Evolutionary conservation across 2,329 filamentous ascomycete genomes (phyloP), one percentile per base, ranked within the genome.

Genomic region (Ascochyta clinopodiicola): DNA sequence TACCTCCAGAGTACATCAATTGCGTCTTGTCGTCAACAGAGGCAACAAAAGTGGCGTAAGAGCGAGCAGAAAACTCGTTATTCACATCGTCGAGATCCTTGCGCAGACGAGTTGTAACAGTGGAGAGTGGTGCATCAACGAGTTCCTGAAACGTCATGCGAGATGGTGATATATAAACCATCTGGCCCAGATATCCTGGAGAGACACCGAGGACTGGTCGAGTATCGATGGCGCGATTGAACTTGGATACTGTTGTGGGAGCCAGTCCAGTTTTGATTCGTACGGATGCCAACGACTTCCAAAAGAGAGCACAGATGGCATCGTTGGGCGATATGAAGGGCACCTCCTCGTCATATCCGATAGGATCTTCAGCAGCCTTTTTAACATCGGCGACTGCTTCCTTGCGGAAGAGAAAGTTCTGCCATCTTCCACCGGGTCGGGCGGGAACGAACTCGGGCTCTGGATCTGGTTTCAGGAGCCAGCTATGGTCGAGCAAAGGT

Each of bases 271-370:
- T 54, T 34, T 39, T 63, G 46, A 67, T 47, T 29, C 74, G 66
- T 29, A 67, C 65, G 1, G 57, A 51, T 39, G 61, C 63, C 12
- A 76, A 46, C 13, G 67, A 57, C 59, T 74, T 60, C 73, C 73
- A 77, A 56, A 65, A 70, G 22, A 77, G 67, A 12, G 74, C 74
- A 39, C 63, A 66, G 4, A 77, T 50, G 15, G 66, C 68, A 46
- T 77, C 74, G 49, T 75, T 67, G 6, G 59, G 58, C 2, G 69
- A 68, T 44, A 71, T 62, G 50, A 63, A 66, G 13, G 60, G 59
- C 0, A 70, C 64, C 15, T 56, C 48, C 1, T 57, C 44, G n/a
- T 67, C 64, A 38, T 61, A 62, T 27, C 51, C 60, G 1, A 50
- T 44, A 0, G 60, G 61, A 10, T 64, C 40, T 35, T 60, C 51